These are phyloP conservation scores for Tolypocladium album DNA, from an alignment of 2,329 filamentous ascomycete species.

Conservation along the genomic window DNA sequence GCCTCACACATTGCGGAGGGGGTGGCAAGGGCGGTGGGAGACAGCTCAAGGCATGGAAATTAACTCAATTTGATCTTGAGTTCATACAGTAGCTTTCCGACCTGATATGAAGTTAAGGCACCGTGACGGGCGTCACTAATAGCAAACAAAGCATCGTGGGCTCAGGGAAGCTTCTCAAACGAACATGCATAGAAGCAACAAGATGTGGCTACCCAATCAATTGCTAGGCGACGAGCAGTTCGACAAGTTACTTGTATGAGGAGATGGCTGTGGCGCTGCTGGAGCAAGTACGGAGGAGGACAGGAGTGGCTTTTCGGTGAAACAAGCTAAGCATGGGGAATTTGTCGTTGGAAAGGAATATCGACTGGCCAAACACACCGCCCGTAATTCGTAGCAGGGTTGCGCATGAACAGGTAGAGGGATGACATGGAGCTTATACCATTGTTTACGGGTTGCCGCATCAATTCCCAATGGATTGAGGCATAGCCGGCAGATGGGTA, in stretches of 20 bases:
- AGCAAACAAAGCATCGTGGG: neutral
- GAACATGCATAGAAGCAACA: neutral
- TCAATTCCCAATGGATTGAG: neutral
- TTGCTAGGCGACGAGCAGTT: neutral
- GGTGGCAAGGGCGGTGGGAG: neutral
- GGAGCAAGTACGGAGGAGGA: no score
- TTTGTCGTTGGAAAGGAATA: no score
- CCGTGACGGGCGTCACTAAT: neutral
- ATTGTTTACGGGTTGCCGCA: neutral
- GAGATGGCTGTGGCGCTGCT: neutral
- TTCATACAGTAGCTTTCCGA: neutral
- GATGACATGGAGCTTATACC: neutral
- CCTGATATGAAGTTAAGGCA: neutral
- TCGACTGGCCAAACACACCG: no score
- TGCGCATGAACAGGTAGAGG: neutral
- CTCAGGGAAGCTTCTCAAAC: neutral
- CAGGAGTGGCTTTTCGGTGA: no score
- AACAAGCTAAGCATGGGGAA: no score
- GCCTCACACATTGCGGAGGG: neutral
- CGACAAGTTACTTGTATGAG: no score
- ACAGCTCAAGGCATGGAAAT: neutral
- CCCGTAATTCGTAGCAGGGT: neutral
- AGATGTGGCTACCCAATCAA: neutral
- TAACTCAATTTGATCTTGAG: neutral
- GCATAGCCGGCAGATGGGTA: neutral